These are phyloP conservation scores for Xerocomellus chrysenteron DNA, from an alignment of 768 basidiomycete species.

Conservation along the genomic window DNA sequence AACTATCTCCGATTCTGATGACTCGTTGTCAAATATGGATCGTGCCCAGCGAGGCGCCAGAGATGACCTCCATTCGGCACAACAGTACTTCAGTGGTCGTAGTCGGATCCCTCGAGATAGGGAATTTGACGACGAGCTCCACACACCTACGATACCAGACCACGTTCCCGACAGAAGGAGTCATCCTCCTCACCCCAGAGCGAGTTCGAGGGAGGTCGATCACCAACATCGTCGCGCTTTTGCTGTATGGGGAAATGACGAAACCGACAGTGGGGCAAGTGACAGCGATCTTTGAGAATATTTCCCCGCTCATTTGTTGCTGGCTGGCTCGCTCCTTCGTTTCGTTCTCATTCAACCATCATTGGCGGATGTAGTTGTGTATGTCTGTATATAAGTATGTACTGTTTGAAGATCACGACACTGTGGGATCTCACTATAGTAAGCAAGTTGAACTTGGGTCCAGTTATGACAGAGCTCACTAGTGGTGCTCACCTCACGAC, in stretches of 20 bases:
- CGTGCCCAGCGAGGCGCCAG: conserved; percentile 46
- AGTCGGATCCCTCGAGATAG: conserved; percentile 62
- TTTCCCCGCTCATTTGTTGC: background rate
- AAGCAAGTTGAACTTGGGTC: background rate
- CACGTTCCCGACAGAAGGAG: conserved; percentile 13
- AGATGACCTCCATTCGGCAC: conserved; percentile 49
- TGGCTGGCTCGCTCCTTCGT: background rate
- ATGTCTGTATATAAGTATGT: background rate
- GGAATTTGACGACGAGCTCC: conserved; percentile 55
- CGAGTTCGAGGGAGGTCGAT: conserved; percentile 20
- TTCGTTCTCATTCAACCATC: conserved; percentile 1
- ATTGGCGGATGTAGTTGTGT: conserved; percentile 6
- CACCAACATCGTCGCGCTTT: conserved; percentile 54
- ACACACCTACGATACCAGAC: conserved; percentile 60
- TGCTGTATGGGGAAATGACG: conserved; percentile 86
- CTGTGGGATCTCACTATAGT: no score
- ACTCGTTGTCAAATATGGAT: conserved; percentile 35
- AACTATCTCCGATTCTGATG: conserved; percentile 39
- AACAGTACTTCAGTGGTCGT: conserved; percentile 41
- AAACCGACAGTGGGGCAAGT: conserved; percentile 82
- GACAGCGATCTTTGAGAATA: conserved; percentile 52
- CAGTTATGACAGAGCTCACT: conserved; percentile 17
- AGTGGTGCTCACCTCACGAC: conserved; percentile 35
- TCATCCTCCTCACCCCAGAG: conserved; percentile 10
- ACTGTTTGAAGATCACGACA: background rate